Evolutionary conservation across 1,284 basidiomycete genomes (phyloP), one percentile per base, ranked within the genome.

Genomic region (Phlebopus sp.): DNA sequence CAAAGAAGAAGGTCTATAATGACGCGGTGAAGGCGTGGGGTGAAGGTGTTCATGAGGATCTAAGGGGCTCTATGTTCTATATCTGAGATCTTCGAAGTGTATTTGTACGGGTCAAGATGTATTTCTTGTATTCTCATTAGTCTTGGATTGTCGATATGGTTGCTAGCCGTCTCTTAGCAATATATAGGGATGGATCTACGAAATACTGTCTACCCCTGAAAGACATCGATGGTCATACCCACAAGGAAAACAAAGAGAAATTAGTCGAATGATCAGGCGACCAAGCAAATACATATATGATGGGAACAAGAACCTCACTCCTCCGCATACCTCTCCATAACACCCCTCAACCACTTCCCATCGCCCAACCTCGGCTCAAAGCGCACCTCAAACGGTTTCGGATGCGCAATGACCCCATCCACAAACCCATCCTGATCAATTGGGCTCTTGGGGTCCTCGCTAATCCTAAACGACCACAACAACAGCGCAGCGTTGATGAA

Each of bases 21-120:
- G 8, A 25, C 25, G 25, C 25, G 8, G 5, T 4, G 25, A 25
- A 25, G 25, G 8, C 8, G 25, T 25, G 25, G 25, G 25, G 25
- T 25, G 25, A 25, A 8, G 25, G 25, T 25, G 25, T 86, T 44
- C 83, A 87, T 55, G 45, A 62, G 5, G 74, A 78, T 52, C 59
- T 88, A 58, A 70, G 70, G 51, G 75, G 77, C n/a, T 13, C 66
- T 21, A 89, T 89, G 86, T 89, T 89, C 57, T 89, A 89, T 56
- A 81, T 89, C 45, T 89, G 61, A 78, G 14, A 21, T 25, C 14
- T 23, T 23, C 7, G 21, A 23, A 7, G 5, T 35, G 36, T 39
- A 11, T 37, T 38, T 46, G 29, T 34, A 31, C 9, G 27, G 38
- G 32, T 32, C 4, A 29, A 36, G 21, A 30, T 10, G 21, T 23